These are phyloP conservation scores for Suhomyces choctaworum DNA, from an alignment of 1,139 yeast genomes.

Conservation along the genomic window DNA sequence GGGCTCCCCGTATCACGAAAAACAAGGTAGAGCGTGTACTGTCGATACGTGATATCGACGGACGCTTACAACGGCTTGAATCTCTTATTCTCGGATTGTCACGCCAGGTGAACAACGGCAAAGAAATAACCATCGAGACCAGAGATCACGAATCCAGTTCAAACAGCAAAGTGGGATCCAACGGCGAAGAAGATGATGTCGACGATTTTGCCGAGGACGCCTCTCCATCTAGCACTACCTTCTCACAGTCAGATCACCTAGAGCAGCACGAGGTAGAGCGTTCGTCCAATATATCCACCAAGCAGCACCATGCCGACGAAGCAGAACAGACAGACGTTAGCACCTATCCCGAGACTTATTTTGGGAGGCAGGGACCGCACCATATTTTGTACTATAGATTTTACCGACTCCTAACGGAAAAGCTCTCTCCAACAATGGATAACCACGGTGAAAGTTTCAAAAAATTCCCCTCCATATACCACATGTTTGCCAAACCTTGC, in stretches of 20 bases:
- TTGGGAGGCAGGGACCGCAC: conserved; percentile 5
- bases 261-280: background rate
- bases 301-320: too few relatives aligned
- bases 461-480: conserved; percentile 1
- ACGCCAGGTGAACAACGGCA: background rate
- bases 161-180: background rate
- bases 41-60: conserved; percentile 22
- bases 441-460: background rate
- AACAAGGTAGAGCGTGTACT: conserved; percentile 11
- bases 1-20: conserved; percentile 2
- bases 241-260: background rate
- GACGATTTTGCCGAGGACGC: background rate
- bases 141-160: background rate
- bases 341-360: conserved; percentile 2
- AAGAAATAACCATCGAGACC: background rate
- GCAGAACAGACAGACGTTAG: too few relatives aligned
- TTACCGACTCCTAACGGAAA: background rate
- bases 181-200: background rate
- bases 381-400: conserved; percentile 2
- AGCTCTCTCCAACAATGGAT: conserved; percentile 2
- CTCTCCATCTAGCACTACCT: too few relatives aligned
- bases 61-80: conserved; percentile 26
- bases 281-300: too few relatives aligned
- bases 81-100: background rate
- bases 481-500: conserved; percentile 5